Evolutionary conservation across 805 yeast species (phyloP).

Genomic region (Wickerhamiella cacticola): DNA sequence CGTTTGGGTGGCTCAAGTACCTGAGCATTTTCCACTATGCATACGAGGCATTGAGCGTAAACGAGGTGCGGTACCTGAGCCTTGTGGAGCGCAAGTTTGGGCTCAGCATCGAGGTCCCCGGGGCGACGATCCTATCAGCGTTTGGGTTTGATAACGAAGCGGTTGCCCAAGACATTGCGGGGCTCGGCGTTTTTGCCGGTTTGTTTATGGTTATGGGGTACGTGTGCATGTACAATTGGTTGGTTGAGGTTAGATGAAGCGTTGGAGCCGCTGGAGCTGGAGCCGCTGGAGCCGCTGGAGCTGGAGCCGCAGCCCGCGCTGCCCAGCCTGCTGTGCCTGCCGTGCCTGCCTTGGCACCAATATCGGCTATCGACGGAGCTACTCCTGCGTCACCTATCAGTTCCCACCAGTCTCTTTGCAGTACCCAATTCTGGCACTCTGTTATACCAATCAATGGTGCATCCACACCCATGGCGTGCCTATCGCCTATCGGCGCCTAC

Average conservation of each 20-base stretch:
- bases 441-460: too few species aligned
- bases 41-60: conserved; percentile 81
- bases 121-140: conserved; percentile 90
- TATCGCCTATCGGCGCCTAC: too few species aligned
- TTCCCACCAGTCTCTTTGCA: too few species aligned
- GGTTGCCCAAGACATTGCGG: conserved; percentile 50
- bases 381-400: too few species aligned
- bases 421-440: too few species aligned
- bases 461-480: too few species aligned
- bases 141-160: conserved; percentile 87
- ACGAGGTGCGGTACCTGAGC: conserved; percentile 80
- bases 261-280: too few species aligned
- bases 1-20: conserved; percentile 56
- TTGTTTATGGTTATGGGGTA: conserved; percentile 61
- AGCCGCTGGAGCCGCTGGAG: too few species aligned
- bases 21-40: conserved; percentile 91
- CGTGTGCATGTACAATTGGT: conserved; percentile 54
- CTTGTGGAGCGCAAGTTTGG: conserved; percentile 85
- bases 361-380: too few species aligned
- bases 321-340: too few species aligned
- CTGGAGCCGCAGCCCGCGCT: too few species aligned
- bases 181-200: conserved; percentile 45
- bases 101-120: conserved; percentile 88
- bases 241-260: conserved; percentile 56
- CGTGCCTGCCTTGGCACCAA: too few species aligned